phyloP scores from a whole-genome alignment of 1,284 basidiomycete genomes.

The Trametes pubescens region DNA sequence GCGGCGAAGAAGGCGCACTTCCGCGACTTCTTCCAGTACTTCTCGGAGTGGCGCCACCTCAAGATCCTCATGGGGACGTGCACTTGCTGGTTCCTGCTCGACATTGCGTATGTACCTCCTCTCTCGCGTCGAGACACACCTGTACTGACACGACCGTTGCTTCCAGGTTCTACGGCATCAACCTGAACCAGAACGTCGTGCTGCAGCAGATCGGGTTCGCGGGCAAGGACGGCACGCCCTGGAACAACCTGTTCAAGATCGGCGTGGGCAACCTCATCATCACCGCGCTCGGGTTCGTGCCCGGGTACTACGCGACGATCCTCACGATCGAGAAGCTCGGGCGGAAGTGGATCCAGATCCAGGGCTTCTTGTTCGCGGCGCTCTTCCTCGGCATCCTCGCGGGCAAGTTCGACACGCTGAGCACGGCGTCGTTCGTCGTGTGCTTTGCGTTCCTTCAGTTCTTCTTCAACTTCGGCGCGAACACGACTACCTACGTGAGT shows the following conservation, averaged over 20 bases:
- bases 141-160: background rate
- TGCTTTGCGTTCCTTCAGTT: slow-evolving; percentile 76
- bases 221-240: slow-evolving; percentile 61
- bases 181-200: slow-evolving; percentile 81
- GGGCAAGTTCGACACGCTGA: slow-evolving; percentile 69
- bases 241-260: slow-evolving; percentile 70
- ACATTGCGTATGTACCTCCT: slow-evolving; percentile 53
- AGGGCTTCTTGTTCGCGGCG: slow-evolving; percentile 78
- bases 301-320: slow-evolving; percentile 77
- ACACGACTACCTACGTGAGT: slow-evolving; percentile 73
- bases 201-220: slow-evolving; percentile 73
- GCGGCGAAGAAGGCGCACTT: slow-evolving; percentile 49
- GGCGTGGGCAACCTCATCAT: slow-evolving; percentile 75
- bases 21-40: slow-evolving; percentile 58
- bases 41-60: slow-evolving; percentile 63
- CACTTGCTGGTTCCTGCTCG: slow-evolving; percentile 63
- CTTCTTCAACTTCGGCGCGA: slow-evolving; percentile 89
- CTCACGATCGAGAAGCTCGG: slow-evolving; percentile 77
- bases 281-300: slow-evolving; percentile 77
- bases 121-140: no score
- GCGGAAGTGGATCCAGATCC: slow-evolving; percentile 79
- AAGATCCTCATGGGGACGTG: slow-evolving; percentile 62
- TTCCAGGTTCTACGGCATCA: slow-evolving; percentile 78
- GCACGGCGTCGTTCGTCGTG: slow-evolving; percentile 72
- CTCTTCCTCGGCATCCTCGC: slow-evolving; percentile 74